Evolutionary conservation across 306 rosid genomes (phyloP).

Genomic region (Neltuma alba): DNA sequence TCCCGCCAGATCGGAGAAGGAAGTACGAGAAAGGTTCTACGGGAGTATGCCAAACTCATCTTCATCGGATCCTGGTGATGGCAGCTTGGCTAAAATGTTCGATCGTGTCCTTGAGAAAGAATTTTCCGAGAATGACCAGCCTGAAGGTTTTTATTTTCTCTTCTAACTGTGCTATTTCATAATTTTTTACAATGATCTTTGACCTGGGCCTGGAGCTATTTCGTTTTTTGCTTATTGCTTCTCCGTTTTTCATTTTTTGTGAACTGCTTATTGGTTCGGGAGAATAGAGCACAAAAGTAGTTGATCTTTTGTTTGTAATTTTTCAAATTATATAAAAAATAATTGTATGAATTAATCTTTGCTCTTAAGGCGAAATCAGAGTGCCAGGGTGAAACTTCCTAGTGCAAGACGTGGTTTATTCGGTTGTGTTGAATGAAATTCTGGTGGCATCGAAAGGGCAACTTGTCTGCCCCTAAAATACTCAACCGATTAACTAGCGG

Average conservation of each 20-base stretch:
- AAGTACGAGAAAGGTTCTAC: slow-evolving; percentile 85
- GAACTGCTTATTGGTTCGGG: background rate
- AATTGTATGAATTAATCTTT: background rate
- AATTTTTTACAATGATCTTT: too few relatives aligned
- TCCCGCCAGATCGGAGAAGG: slow-evolving; percentile 82
- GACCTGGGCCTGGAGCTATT: too few relatives aligned
- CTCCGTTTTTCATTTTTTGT: too few relatives aligned
- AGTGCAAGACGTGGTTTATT: slow-evolving; percentile 10
- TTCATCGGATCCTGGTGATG: slow-evolving; percentile 63
- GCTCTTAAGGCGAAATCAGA: background rate
- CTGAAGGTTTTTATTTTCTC: slow-evolving; percentile 64
- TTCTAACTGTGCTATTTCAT: background rate
- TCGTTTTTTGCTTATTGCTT: too few relatives aligned
- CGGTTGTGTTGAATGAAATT: background rate
- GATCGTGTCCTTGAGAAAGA: slow-evolving; percentile 98
- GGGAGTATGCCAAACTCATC: slow-evolving; percentile 77
- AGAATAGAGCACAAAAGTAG: slow-evolving; percentile 17
- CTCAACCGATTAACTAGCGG: slow-evolving; percentile 10
- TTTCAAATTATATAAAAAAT: background rate
- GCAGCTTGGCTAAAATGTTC: slow-evolving; percentile 88
- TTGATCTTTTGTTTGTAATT: background rate
- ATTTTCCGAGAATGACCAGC: slow-evolving; percentile 92
- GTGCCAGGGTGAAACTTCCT: background rate
- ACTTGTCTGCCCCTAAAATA: slow-evolving; percentile 4
- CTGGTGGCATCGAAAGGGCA: background rate